Percentiles rank a stretch among this genome's conserved stretches.
phyloP scores from a whole-genome alignment of 345 rosid genomes.

The Salix caprea region DNA sequence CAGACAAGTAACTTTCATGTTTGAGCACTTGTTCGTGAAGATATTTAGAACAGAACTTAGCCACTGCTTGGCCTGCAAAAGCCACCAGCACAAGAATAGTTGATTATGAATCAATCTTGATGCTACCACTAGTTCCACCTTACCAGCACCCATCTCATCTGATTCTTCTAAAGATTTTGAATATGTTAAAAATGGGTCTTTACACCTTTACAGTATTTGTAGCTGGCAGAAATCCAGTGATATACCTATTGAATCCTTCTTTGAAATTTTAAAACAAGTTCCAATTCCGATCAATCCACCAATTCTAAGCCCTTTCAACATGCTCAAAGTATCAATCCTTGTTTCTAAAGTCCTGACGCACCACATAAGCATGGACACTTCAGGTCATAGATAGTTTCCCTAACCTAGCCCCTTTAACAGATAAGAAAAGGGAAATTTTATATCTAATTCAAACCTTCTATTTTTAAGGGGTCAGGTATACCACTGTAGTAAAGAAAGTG shows the following conservation, averaged over 20 bases:
- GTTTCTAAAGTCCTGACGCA: not conserved
- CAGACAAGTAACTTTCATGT: constrained; percentile 57
- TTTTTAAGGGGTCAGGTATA: not conserved
- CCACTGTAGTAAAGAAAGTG: not conserved
- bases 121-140: not conserved
- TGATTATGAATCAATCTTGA: not conserved
- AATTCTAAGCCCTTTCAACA: not conserved
- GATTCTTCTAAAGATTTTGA: not conserved
- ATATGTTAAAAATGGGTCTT: not conserved
- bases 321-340: not conserved
- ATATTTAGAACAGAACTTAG: constrained; percentile 87
- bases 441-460: not conserved
- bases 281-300: not conserved
- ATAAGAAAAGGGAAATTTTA: not conserved
- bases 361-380: not conserved
- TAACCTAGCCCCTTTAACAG: not conserved
- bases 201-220: not conserved
- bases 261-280: not conserved
- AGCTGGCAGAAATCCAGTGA: not conserved
- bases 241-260: not conserved
- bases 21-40: constrained; percentile 81
- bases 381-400: not conserved
- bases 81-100: not conserved
- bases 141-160: not conserved
- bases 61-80: constrained; percentile 74